These are phyloP conservation scores for Alternaria tenuissima DNA, from an alignment of 2,329 filamentous ascomycete species.

Conservation along the genomic window DNA sequence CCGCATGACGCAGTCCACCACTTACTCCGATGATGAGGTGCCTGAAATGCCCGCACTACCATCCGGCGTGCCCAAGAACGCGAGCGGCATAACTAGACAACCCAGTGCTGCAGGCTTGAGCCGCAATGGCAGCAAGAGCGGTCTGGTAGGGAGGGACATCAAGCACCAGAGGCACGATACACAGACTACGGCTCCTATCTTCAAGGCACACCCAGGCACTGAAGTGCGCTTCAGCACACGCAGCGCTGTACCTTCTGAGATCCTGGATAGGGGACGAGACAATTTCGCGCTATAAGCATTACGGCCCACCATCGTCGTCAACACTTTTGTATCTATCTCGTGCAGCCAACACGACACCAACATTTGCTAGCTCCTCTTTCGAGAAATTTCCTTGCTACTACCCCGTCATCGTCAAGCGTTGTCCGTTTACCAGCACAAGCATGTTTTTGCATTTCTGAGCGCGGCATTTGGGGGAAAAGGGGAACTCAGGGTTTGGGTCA, in stretches of 20 bases:
- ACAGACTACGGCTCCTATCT: constrained; percentile 52
- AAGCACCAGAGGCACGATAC: constrained; percentile 48
- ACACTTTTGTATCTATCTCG: not conserved
- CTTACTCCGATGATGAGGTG: constrained; percentile 31
- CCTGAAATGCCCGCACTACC: constrained; percentile 24
- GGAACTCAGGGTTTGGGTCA: not conserved
- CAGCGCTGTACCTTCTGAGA: constrained; percentile 50
- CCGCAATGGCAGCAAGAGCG: constrained; percentile 18
- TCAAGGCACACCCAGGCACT: constrained; percentile 51
- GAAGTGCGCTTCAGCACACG: constrained; percentile 51
- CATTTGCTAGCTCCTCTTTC: not conserved
- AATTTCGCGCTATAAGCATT: constrained; percentile 29
- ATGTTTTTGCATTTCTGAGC: constrained; percentile 6
- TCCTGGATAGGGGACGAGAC: constrained; percentile 44
- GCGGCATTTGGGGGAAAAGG: not conserved
- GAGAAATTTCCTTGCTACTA: constrained; percentile 7
- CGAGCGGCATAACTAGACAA: constrained; percentile 11
- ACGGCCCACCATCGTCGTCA: not conserved
- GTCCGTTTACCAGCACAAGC: constrained; percentile 3
- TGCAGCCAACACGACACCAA: not conserved
- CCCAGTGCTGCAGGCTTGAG: constrained; percentile 20
- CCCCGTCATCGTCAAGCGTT: constrained; percentile 4
- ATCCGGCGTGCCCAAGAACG: constrained; percentile 39
- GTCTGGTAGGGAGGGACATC: constrained; percentile 42
- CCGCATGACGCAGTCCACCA: constrained; percentile 42